Conservation (phyloP, 495 filamentous ascomycete genomes). For the Penicillium arizonense region DNA sequence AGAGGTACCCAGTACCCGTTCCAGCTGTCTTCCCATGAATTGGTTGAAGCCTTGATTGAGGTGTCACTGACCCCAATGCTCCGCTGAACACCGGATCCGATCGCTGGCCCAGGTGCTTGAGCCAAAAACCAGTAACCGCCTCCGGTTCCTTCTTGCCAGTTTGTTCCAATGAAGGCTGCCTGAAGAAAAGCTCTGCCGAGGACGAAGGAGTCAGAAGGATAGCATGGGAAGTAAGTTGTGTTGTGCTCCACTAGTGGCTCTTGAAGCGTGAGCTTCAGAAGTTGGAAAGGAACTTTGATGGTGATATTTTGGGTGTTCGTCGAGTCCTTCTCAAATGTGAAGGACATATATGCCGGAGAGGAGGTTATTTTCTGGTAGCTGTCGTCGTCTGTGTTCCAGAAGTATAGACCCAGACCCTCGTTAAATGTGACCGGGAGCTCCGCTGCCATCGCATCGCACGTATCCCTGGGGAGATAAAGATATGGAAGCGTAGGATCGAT, state of each 20-base stretch:
- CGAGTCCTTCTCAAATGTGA: conserved; percentile 39
- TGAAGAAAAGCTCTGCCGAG: conserved; percentile 58
- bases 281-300: conserved; percentile 53
- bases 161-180: conserved; percentile 53
- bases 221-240: conserved; percentile 54
- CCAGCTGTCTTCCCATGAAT: no score
- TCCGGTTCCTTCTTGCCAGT: conserved; percentile 31
- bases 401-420: conserved; percentile 39
- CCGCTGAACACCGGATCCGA: not conserved
- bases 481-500: conserved; percentile 46
- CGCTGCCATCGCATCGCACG: conserved; percentile 48
- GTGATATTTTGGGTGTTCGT: conserved; percentile 32
- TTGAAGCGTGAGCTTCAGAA: conserved; percentile 52
- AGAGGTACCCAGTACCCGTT: not conserved
- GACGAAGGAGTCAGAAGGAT: conserved; percentile 27
- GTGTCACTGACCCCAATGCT: not conserved
- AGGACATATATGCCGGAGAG: conserved; percentile 49
- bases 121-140: conserved; percentile 46
- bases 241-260: conserved; percentile 41
- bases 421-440: conserved; percentile 46
- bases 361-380: conserved; percentile 41
- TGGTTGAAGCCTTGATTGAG: no score
- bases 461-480: conserved; percentile 46
- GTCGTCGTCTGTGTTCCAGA: conserved; percentile 46
- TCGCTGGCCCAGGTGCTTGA: conserved; percentile 47